Evolutionary conservation across 1,284 basidiomycete genomes (phyloP).

Genomic region (Flammula alnicola): DNA sequence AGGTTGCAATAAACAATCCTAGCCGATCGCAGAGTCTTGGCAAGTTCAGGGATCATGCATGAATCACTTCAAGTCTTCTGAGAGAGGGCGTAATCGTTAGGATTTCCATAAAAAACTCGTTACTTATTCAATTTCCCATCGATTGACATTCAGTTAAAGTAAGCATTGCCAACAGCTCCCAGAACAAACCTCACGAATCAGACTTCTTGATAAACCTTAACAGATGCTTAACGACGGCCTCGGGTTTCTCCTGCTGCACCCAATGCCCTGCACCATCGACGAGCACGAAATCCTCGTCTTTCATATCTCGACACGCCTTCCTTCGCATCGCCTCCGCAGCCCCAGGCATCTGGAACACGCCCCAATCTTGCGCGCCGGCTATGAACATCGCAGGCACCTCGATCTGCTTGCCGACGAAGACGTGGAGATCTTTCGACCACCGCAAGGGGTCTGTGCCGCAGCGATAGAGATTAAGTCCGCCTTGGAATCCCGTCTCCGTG

Average conservation of each 20-base stretch:
- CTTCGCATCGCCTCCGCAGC: conserved; percentile 43
- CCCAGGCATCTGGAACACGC: conserved; percentile 57
- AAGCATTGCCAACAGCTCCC: no score
- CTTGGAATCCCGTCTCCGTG: conserved; percentile 61
- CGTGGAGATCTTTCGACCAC: conserved; percentile 38
- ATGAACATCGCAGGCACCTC: conserved; percentile 59
- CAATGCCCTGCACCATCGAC: conserved; percentile 66
- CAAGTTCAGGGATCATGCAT: no score
- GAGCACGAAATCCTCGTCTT: conserved; percentile 52
- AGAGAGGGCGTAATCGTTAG: no score
- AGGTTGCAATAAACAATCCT: no score
- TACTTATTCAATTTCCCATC: no score
- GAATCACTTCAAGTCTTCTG: no score
- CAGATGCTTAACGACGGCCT: conserved; percentile 44
- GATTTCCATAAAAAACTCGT: no score
- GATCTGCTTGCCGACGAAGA: conserved; percentile 45
- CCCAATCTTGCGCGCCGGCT: conserved; percentile 61
- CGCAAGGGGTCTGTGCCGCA: conserved; percentile 31
- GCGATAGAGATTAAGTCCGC: conserved; percentile 62
- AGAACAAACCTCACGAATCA: no score
- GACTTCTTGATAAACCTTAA: conserved; percentile 42
- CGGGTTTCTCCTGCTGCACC: conserved; percentile 59
- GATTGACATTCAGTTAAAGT: no score
- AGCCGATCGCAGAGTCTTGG: no score
- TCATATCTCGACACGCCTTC: conserved; percentile 44